Percentiles rank a stretch among this genome's conserved stretches.
Evolutionary conservation across 306 rosid species (phyloP).

Genomic region (Psophocarpus tetragonolobus): DNA sequence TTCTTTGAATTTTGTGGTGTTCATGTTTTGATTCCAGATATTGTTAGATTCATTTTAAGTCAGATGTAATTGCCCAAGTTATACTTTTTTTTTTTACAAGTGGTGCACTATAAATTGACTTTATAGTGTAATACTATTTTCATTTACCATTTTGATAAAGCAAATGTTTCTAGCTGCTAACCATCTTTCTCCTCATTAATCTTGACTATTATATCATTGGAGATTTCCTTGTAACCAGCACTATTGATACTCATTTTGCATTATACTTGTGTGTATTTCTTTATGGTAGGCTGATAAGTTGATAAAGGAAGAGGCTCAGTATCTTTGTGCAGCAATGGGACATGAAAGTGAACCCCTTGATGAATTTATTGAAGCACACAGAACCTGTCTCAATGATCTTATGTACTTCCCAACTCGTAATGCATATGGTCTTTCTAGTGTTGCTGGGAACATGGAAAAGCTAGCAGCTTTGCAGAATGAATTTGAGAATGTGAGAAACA

Average conservation of each 20-base stretch:
- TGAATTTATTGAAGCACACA: constrained; percentile 85
- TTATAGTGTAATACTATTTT: not conserved
- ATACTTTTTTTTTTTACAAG: not conserved
- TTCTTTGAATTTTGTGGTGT: constrained; percentile 2
- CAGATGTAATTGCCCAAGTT: not conserved
- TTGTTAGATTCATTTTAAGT: not conserved
- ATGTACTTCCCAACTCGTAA: constrained; percentile 74
- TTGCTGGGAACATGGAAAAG: constrained; percentile 82
- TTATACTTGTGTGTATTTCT: not conserved
- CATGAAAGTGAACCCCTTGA: constrained; percentile 73
- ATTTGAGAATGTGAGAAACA: constrained; percentile 62
- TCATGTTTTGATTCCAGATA: constrained; percentile 1
- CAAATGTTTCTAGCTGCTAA: not conserved
- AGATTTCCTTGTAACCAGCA: not conserved
- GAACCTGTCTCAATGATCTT: constrained; percentile 72
- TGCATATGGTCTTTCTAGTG: constrained; percentile 78
- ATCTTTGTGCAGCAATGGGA: constrained; percentile 75
- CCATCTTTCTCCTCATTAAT: not conserved
- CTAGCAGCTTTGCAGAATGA: constrained; percentile 71
- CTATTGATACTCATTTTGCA: not conserved
- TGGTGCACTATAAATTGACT: not conserved
- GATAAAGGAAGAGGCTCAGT: constrained; percentile 67
- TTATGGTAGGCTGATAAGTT: constrained; percentile 66
- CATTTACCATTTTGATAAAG: not conserved
- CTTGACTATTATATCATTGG: not conserved